Conservation (phyloP, 2,329 filamentous ascomycete genomes). For the Colletotrichum paranaense region DNA sequence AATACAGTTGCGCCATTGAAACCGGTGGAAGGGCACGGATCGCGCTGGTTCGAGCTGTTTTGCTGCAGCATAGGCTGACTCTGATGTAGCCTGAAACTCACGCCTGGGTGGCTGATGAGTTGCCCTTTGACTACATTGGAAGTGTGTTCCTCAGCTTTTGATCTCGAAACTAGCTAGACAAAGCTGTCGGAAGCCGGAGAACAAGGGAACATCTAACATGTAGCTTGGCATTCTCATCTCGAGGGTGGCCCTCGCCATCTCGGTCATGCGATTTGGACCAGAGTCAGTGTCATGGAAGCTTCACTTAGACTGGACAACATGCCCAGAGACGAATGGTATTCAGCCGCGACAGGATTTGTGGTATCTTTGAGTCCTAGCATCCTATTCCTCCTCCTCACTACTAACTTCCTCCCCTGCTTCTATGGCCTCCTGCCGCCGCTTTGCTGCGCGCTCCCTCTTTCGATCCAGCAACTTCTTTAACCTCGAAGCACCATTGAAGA, state of each 20-base stretch:
- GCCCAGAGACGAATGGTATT: background rate
- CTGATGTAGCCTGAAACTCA: constrained; percentile 15
- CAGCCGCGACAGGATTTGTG: background rate
- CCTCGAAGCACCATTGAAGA: constrained; percentile 89
- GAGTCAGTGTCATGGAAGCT: background rate
- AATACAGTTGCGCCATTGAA: background rate
- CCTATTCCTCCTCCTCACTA: constrained; percentile 50
- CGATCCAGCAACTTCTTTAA: constrained; percentile 83
- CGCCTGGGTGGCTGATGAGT: background rate
- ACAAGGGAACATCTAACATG: background rate
- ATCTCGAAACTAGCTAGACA: background rate
- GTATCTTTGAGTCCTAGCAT: constrained; percentile 7
- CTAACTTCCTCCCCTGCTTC: constrained; percentile 63
- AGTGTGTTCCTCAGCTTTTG: background rate
- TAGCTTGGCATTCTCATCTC: background rate
- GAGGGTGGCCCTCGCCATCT: background rate
- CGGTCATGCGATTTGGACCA: background rate
- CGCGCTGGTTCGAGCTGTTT: constrained; percentile 2
- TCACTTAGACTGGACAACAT: background rate
- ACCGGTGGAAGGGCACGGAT: constrained; percentile 2
- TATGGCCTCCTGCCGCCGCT: constrained; percentile 64
- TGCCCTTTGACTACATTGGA: background rate
- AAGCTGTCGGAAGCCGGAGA: background rate
- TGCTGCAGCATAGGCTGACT: background rate
- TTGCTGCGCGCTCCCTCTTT: constrained; percentile 72